phyloP scores from a whole-genome alignment of 192 early-diverging fungal species.

The Backusella macrospora region DNA sequence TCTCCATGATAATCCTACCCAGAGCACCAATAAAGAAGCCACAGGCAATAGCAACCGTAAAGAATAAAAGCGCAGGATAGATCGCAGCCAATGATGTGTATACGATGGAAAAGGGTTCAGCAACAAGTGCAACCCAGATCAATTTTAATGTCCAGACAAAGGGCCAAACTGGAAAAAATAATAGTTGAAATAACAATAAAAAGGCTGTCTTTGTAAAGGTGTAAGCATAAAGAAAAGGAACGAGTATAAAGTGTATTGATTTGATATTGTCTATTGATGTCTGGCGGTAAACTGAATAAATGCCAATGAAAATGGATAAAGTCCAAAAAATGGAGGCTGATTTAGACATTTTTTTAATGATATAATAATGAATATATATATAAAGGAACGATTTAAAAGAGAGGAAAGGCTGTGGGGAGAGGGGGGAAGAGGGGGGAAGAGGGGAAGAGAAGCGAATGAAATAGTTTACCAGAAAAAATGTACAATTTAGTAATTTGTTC shows the following conservation, averaged over 20 bases:
- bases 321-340: background rate
- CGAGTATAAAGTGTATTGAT: background rate
- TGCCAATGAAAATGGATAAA: background rate
- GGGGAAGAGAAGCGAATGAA: background rate
- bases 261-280: background rate
- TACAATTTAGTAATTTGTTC: constrained; percentile 6
- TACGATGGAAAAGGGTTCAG: background rate
- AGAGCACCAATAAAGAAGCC: background rate
- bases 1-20: constrained; percentile 2
- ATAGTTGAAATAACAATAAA: background rate
- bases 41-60: constrained; percentile 1
- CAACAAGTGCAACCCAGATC: background rate
- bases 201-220: background rate
- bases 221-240: constrained; percentile 5
- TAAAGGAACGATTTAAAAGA: too few species aligned
- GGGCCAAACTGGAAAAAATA: background rate
- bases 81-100: background rate
- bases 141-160: background rate
- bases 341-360: background rate
- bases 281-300: background rate
- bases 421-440: background rate
- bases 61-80: background rate
- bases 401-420: too few species aligned
- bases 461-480: background rate
- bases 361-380: background rate